These are phyloP conservation scores for Fusarium odoratissimum DNA, from an alignment of 2,329 filamentous ascomycete species.

Conservation along the genomic window DNA sequence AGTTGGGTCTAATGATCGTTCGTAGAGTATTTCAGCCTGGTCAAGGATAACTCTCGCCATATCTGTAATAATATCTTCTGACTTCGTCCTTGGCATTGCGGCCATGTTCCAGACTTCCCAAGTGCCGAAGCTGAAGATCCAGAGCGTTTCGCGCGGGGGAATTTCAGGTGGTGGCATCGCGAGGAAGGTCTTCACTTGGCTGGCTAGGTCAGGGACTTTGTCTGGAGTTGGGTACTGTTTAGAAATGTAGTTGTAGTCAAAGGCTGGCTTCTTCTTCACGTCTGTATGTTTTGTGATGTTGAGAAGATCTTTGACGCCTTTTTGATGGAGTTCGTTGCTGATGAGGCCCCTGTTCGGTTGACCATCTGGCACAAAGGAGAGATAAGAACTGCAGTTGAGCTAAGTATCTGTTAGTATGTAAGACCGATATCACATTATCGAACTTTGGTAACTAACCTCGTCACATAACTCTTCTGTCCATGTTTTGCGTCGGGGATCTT, in stretches of 20 bases:
- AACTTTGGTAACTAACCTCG: constrained; percentile 51
- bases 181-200: constrained; percentile 61
- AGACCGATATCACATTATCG: background rate
- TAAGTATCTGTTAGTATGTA: constrained; percentile 40
- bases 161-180: constrained; percentile 48
- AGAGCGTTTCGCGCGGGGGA: constrained; percentile 61
- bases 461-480: constrained; percentile 64
- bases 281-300: constrained; percentile 48
- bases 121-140: constrained; percentile 64
- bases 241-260: constrained; percentile 57
- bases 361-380: constrained; percentile 58
- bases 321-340: constrained; percentile 66
- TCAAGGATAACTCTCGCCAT: constrained; percentile 56
- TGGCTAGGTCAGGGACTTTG: constrained; percentile 55
- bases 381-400: constrained; percentile 59
- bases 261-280: constrained; percentile 50
- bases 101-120: constrained; percentile 67
- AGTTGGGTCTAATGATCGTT: constrained; percentile 53
- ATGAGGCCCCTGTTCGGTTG: constrained; percentile 63
- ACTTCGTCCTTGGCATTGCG: constrained; percentile 55
- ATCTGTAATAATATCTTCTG: constrained; percentile 52
- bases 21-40: constrained; percentile 61
- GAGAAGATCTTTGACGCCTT: constrained; percentile 52
- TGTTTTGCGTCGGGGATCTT: constrained; percentile 44
- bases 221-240: constrained; percentile 56